These are phyloP conservation scores for Venturia pyrina DNA, from an alignment of 2,329 filamentous ascomycete genomes.

Conservation along the genomic window DNA sequence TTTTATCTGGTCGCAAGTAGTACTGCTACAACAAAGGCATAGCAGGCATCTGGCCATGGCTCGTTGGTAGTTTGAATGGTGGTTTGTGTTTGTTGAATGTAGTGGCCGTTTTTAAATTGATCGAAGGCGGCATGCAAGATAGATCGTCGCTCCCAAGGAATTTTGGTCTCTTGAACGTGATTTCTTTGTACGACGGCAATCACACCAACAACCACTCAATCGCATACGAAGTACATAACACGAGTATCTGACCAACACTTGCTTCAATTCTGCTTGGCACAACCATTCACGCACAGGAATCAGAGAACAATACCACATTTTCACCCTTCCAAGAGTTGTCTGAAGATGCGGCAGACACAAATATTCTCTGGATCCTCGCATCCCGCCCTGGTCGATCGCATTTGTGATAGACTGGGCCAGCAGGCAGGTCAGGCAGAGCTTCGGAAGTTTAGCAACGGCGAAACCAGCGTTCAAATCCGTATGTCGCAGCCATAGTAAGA, in stretches of 20 bases:
- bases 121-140: neutral
- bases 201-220: neutral
- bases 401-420: conserved; percentile 56
- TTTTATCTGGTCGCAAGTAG: neutral
- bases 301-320: neutral
- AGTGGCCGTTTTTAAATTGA: neutral
- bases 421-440: conserved; percentile 49
- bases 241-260: neutral
- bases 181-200: neutral
- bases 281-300: neutral
- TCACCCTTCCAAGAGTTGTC: neutral
- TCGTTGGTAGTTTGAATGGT: neutral
- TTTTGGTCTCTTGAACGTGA: neutral
- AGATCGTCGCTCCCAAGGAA: neutral
- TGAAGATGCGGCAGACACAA: conserved; percentile 51
- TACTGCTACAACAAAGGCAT: neutral
- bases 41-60: neutral
- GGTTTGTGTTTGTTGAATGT: neutral
- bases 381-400: conserved; percentile 51
- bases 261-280: too few relatives aligned
- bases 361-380: conserved; percentile 60
- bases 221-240: neutral
- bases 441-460: conserved; percentile 59
- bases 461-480: conserved; percentile 60
- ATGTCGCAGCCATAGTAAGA: neutral